These are phyloP conservation scores for Crithidia expoeki DNA, from an alignment of 208 protist genomes.

Conservation along the genomic window DNA sequence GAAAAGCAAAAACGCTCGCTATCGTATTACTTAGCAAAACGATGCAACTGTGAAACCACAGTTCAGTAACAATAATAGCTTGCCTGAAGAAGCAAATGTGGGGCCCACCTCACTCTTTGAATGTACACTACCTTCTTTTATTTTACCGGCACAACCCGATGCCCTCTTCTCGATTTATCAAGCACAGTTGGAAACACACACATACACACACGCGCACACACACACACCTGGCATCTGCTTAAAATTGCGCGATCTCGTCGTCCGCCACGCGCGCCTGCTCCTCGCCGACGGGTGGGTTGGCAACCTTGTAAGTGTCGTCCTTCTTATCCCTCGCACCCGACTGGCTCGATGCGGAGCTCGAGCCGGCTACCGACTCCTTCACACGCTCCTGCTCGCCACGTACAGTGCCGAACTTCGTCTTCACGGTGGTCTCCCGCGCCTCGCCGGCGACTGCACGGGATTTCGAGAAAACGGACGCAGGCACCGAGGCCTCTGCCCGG, in stretches of 20 bases:
- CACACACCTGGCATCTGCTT: constrained; percentile 4
- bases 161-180: too few relatives aligned
- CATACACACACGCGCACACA: not conserved
- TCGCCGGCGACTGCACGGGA: constrained; percentile 1
- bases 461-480: constrained; percentile 13
- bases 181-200: too few relatives aligned
- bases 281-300: constrained; percentile 41
- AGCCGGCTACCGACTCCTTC: constrained; percentile 24
- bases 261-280: constrained; percentile 57
- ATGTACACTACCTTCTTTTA: too few relatives aligned
- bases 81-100: too few relatives aligned
- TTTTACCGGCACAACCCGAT: too few relatives aligned
- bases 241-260: constrained; percentile 42
- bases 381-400: constrained; percentile 57
- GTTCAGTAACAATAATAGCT: too few relatives aligned
- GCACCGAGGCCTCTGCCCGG: constrained; percentile 12
- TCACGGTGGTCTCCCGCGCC: constrained; percentile 18
- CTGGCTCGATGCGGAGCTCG: constrained; percentile 19
- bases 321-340: constrained; percentile 6
- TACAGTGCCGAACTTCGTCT: constrained; percentile 71
- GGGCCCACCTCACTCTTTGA: too few relatives aligned
- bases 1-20: too few relatives aligned
- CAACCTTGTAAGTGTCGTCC: constrained; percentile 7
- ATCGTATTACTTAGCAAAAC: too few relatives aligned
- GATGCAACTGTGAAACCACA: too few relatives aligned